Conservation (phyloP, 2,329 filamentous ascomycete genomes). For the Pyrenochaeta sp. region DNA sequence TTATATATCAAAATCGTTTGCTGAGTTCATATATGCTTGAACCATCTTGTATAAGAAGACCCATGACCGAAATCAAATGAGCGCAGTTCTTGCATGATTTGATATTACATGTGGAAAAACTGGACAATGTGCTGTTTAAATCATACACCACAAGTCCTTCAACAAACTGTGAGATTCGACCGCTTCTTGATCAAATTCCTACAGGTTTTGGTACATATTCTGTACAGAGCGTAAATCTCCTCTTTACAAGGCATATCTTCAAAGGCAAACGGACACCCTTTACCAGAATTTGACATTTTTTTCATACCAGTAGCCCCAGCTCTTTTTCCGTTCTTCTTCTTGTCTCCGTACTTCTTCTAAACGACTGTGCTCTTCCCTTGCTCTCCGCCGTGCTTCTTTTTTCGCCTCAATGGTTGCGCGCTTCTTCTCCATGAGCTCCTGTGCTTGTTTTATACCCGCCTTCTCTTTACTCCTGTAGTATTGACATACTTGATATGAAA, state of each 20-base stretch:
- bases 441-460: slow-evolving; percentile 82
- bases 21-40: too few species aligned
- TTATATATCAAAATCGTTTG: too few species aligned
- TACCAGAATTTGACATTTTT: slow-evolving; percentile 50
- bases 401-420: slow-evolving; percentile 61
- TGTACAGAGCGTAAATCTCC: slow-evolving; percentile 15
- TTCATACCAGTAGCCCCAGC: slow-evolving; percentile 47
- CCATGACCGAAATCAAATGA: too few species aligned
- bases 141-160: too few species aligned
- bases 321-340: slow-evolving; percentile 47
- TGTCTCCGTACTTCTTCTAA: slow-evolving; percentile 32
- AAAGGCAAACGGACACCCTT: not conserved
- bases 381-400: slow-evolving; percentile 54
- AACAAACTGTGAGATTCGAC: not conserved
- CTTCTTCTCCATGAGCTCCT: slow-evolving; percentile 81
- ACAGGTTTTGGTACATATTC: slow-evolving; percentile 28
- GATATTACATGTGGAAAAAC: too few species aligned
- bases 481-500: slow-evolving; percentile 86
- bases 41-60: too few species aligned
- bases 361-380: slow-evolving; percentile 54
- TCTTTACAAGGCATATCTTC: too few species aligned
- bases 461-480: slow-evolving; percentile 76
- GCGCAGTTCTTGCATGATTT: too few species aligned
- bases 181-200: not conserved
- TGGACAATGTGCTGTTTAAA: too few species aligned